Percentiles rank a stretch among this genome's conserved stretches.
Conservation (phyloP, 2,329 filamentous ascomycete genomes). For the Aaosphaeria arxii region DNA sequence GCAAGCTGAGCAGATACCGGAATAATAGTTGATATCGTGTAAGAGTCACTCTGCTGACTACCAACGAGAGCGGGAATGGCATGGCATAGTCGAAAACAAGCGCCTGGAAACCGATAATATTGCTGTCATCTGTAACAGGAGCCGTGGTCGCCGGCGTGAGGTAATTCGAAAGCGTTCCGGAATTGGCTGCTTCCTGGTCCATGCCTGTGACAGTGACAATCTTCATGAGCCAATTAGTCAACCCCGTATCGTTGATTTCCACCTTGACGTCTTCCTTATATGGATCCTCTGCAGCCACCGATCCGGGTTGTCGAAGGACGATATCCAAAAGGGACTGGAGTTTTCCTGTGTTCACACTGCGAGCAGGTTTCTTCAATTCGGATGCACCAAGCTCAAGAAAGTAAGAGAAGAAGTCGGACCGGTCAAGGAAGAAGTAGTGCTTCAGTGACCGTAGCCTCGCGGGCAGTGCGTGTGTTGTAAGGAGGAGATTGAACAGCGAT, state of each 20-base stretch:
- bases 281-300: conserved; percentile 86
- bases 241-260: conserved; percentile 89
- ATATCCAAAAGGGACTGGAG: conserved; percentile 94
- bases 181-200: conserved; percentile 68
- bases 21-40: conserved; percentile 96
- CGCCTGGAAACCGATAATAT: conserved; percentile 86
- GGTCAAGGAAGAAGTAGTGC: conserved; percentile 98
- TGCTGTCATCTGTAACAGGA: conserved; percentile 69
- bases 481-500: conserved; percentile 81
- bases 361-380: conserved; percentile 86
- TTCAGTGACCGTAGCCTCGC: conserved; percentile 86
- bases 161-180: conserved; percentile 64
- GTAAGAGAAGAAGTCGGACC: conserved; percentile 97
- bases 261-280: conserved; percentile 99
- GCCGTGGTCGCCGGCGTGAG: conserved; percentile 66
- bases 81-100: conserved; percentile 92
- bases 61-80: conserved; percentile 90
- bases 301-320: conserved; percentile 92
- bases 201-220: conserved; percentile 96
- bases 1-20: conserved; percentile 84
- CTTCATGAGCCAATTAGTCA: conserved; percentile 91
- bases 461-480: conserved; percentile 89
- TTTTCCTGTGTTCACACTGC: conserved; percentile 86
- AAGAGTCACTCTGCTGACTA: conserved; percentile 95
- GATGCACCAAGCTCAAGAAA: conserved; percentile 90